phyloP scores from a whole-genome alignment of 2,329 filamentous ascomycete genomes.

The Phyllosticta citrichinensis region DNA sequence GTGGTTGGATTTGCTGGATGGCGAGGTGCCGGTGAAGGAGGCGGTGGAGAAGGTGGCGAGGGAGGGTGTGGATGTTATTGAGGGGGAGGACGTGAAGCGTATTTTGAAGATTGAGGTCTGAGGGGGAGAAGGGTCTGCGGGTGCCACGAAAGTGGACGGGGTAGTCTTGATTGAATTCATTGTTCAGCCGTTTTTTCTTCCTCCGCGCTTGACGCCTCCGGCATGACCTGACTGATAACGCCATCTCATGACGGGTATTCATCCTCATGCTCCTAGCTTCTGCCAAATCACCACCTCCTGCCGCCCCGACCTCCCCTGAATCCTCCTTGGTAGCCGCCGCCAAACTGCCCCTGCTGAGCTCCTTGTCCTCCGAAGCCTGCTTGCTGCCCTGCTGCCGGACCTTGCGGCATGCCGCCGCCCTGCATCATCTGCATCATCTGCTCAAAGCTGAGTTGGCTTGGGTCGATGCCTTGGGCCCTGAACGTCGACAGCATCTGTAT shows the following conservation, averaged over 20 bases:
- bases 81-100: conserved; percentile 41
- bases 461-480: conserved; percentile 44
- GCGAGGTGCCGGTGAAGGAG: conserved; percentile 35
- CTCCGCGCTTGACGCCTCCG: neutral
- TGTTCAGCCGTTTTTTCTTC: too few species aligned
- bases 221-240: neutral
- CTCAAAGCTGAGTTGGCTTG: conserved; percentile 43
- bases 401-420: conserved; percentile 22
- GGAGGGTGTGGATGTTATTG: conserved; percentile 37
- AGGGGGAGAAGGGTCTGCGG: neutral
- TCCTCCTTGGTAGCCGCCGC: conserved; percentile 5
- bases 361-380: conserved; percentile 5
- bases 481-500: conserved; percentile 49
- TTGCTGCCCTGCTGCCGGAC: conserved; percentile 7
- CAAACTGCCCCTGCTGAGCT: conserved; percentile 3
- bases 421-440: conserved; percentile 45
- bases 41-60: conserved; percentile 38
- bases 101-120: conserved; percentile 20
- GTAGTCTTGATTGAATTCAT: too few species aligned
- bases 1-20: conserved; percentile 45
- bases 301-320: conserved; percentile 8
- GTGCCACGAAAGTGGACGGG: too few species aligned
- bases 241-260: neutral
- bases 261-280: neutral
- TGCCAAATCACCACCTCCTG: conserved; percentile 1